phyloP scores from a whole-genome alignment of 208 protist species.

The Acanthamoeba healyi region DNA sequence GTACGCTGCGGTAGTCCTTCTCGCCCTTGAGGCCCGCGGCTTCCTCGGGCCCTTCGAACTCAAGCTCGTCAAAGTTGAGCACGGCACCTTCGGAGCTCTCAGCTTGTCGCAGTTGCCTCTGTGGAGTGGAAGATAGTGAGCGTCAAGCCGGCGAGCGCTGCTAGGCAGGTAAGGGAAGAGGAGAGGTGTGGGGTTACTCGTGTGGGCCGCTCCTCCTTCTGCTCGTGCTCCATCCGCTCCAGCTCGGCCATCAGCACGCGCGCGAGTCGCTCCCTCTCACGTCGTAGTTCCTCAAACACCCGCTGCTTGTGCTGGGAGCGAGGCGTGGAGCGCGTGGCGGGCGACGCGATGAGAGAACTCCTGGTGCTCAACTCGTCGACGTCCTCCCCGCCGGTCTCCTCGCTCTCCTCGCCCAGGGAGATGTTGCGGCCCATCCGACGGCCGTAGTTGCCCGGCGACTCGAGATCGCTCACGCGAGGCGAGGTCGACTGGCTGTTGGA shows the following conservation, averaged over 20 bases:
- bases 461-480: background rate
- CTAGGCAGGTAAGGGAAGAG: too few relatives aligned
- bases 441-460: constrained; percentile 16
- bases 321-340: background rate
- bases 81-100: background rate
- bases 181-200: background rate
- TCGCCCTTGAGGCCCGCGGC: background rate
- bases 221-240: background rate
- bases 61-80: constrained; percentile 3
- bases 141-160: too few relatives aligned
- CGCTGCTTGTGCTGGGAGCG: constrained; percentile 44
- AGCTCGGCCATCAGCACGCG: constrained; percentile 2
- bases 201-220: constrained; percentile 9
- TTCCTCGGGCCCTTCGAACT: background rate
- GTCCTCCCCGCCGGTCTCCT: background rate
- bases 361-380: background rate
- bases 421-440: background rate
- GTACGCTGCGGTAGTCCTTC: background rate
- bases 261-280: constrained; percentile 8
- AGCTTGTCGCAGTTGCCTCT: background rate
- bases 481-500: background rate
- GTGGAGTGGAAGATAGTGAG: background rate
- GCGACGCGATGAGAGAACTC: background rate
- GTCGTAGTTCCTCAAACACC: constrained; percentile 2
- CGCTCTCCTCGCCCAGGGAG: background rate